Percentiles rank a stretch among this genome's conserved stretches.
Evolutionary conservation across 176 grass and related monocot genomes (phyloP).

Genomic region (Oryza australiensis): DNA sequence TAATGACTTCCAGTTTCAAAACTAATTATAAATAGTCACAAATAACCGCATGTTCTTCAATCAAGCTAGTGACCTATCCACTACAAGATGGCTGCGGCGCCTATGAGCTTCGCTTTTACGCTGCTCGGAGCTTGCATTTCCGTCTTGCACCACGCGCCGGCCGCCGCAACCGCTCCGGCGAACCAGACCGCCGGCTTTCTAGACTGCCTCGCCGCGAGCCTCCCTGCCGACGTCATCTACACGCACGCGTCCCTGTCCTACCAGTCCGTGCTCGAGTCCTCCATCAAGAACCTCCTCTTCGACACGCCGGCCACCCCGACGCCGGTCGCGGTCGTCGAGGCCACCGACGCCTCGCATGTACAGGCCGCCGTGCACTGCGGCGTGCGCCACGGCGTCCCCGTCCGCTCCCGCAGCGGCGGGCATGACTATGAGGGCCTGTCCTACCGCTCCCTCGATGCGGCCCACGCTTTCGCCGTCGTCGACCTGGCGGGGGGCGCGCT

Average conservation of each 20-base stretch:
- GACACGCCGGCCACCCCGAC: slow-evolving; percentile 48
- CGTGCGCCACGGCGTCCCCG: slow-evolving; percentile 23
- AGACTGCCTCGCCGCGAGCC: slow-evolving; percentile 41
- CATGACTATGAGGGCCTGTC: slow-evolving; percentile 84
- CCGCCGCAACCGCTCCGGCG: not conserved
- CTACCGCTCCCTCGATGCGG: slow-evolving; percentile 39
- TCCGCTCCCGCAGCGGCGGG: slow-evolving; percentile 64
- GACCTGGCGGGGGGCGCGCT: slow-evolving; percentile 35
- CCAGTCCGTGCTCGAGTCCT: slow-evolving; percentile 44
- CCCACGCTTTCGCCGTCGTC: slow-evolving; percentile 39
- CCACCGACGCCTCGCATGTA: slow-evolving; percentile 42
- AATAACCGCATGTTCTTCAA: not conserved
- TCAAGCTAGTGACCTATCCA: not conserved
- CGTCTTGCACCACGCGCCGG: not conserved
- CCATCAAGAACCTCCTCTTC: slow-evolving; percentile 65
- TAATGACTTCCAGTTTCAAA: not conserved
- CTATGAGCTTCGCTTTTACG: not conserved
- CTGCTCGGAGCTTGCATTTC: not conserved
- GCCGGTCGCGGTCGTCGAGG: slow-evolving; percentile 48
- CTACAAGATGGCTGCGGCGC: not conserved
- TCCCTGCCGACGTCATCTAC: slow-evolving; percentile 33
- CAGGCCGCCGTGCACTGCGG: slow-evolving; percentile 55
- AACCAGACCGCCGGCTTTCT: slow-evolving; percentile 35
- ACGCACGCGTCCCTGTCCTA: slow-evolving; percentile 34
- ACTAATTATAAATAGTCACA: not conserved